Evolutionary conservation across 306 rosid species (phyloP).

Genomic region (Cajanus cajan): DNA sequence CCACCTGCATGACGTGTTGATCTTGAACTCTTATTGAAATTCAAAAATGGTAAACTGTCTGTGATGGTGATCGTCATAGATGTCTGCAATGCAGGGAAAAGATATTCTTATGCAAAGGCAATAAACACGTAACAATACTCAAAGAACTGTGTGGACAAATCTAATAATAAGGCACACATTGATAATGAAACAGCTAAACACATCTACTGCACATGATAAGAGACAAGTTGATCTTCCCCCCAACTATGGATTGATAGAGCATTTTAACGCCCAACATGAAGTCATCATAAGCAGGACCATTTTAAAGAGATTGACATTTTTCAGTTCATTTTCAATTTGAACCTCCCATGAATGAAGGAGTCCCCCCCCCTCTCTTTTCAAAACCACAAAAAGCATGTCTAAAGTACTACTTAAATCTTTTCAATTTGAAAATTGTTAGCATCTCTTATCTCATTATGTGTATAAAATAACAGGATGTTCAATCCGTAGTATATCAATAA

Average conservation of each 20-base stretch:
- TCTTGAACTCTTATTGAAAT: slow-evolving; percentile 54
- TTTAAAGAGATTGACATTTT: neutral
- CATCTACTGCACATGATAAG: neutral
- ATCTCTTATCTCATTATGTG: neutral
- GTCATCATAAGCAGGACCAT: neutral
- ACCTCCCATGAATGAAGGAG: neutral
- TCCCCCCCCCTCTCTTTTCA: neutral
- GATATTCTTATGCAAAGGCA: slow-evolving; percentile 55
- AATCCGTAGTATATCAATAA: neutral
- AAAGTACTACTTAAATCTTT: neutral
- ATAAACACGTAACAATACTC: slow-evolving; percentile 45
- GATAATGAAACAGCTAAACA: slow-evolving; percentile 13
- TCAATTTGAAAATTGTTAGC: neutral
- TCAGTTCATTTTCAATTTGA: neutral
- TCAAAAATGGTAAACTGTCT: slow-evolving; percentile 63
- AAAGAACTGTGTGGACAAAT: slow-evolving; percentile 45
- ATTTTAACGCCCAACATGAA: slow-evolving; percentile 1
- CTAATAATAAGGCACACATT: slow-evolving; percentile 17
- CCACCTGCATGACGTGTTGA: slow-evolving; percentile 71
- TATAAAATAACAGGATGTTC: slow-evolving; percentile 16
- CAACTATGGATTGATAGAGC: neutral
- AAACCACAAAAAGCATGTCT: neutral
- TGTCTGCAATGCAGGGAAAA: slow-evolving; percentile 51
- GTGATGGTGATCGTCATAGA: slow-evolving; percentile 70
- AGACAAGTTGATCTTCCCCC: slow-evolving; percentile 8